Evolutionary conservation across 106 monocot genomes (phyloP).

Genomic region (Dendrobium chrysotoxum): DNA sequence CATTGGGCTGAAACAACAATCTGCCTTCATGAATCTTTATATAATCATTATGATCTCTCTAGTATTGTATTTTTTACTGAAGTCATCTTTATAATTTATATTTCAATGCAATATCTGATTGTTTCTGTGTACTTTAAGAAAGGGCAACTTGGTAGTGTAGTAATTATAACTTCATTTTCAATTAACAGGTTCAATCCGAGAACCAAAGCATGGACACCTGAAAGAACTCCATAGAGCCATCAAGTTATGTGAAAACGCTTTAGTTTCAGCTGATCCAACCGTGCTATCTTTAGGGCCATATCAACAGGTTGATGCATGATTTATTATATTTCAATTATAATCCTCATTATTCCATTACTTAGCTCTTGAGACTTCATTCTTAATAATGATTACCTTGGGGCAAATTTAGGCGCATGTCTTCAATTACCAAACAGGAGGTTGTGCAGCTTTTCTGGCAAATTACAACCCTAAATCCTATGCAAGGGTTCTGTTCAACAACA

Average conservation of each 20-base stretch:
- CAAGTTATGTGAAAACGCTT: constrained; percentile 80
- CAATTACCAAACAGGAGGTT: constrained; percentile 54
- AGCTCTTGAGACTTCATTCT: not conserved
- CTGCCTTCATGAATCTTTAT: too few relatives aligned
- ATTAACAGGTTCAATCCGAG: constrained; percentile 57
- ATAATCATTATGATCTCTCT: not conserved
- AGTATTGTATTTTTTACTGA: not conserved
- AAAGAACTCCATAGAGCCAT: constrained; percentile 85
- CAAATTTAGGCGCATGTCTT: constrained; percentile 75
- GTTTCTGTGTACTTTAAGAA: not conserved
- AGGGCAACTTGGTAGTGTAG: not conserved
- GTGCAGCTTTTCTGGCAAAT: constrained; percentile 92
- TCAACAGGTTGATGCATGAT: constrained; percentile 46
- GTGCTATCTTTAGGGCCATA: constrained; percentile 67
- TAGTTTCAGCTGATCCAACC: constrained; percentile 81
- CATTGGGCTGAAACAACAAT: too few relatives aligned
- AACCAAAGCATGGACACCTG: constrained; percentile 93
- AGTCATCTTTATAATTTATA: not conserved
- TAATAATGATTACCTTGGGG: not conserved
- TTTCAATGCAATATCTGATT: not conserved
- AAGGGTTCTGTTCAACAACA: constrained; percentile 78
- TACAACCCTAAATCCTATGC: constrained; percentile 60
- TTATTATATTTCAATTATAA: not conserved
- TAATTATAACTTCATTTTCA: constrained; percentile 9
- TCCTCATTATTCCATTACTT: not conserved